A percentile compares a stretch with the other conserved stretches of the same genome.
phyloP scores from a whole-genome alignment of 2,329 filamentous ascomycete genomes.

The Aspergillus luchuensis region DNA sequence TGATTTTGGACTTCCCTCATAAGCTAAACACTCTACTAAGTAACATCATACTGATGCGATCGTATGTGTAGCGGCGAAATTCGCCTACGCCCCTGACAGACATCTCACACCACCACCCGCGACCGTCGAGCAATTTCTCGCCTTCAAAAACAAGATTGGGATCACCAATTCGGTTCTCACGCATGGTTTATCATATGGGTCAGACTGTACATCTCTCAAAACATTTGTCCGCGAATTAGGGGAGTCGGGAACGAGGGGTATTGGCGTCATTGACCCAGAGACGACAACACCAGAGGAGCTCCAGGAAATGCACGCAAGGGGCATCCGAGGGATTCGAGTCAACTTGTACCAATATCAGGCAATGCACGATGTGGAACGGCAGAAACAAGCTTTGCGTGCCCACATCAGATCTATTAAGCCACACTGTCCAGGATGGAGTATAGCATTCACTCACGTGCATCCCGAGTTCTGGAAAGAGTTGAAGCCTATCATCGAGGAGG shows the following conservation, averaged over 20 bases:
- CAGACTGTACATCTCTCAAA: slow-evolving; percentile 38
- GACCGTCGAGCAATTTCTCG: slow-evolving; percentile 27
- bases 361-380: slow-evolving; percentile 40
- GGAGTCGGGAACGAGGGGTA: slow-evolving; percentile 26
- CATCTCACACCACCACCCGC: slow-evolving; percentile 35
- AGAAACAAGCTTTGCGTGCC: slow-evolving; percentile 34
- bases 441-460: slow-evolving; percentile 36
- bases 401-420: slow-evolving; percentile 29
- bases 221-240: slow-evolving; percentile 35
- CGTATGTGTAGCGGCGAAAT: slow-evolving; percentile 18
- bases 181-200: slow-evolving; percentile 42
- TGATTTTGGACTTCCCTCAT: not conserved
- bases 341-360: slow-evolving; percentile 41
- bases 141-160: slow-evolving; percentile 28
- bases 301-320: slow-evolving; percentile 27
- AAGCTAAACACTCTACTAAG: too few relatives aligned
- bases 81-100: slow-evolving; percentile 27
- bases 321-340: slow-evolving; percentile 39
- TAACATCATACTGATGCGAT: not conserved
- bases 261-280: slow-evolving; percentile 36
- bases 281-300: slow-evolving; percentile 26
- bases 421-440: slow-evolving; percentile 30
- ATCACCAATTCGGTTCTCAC: slow-evolving; percentile 41
- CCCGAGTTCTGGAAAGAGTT: slow-evolving; percentile 34
- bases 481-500: slow-evolving; percentile 24